Evolutionary conservation across 108 stramenopile species (phyloP).

Genomic region (Skeletonema grethae): DNA sequence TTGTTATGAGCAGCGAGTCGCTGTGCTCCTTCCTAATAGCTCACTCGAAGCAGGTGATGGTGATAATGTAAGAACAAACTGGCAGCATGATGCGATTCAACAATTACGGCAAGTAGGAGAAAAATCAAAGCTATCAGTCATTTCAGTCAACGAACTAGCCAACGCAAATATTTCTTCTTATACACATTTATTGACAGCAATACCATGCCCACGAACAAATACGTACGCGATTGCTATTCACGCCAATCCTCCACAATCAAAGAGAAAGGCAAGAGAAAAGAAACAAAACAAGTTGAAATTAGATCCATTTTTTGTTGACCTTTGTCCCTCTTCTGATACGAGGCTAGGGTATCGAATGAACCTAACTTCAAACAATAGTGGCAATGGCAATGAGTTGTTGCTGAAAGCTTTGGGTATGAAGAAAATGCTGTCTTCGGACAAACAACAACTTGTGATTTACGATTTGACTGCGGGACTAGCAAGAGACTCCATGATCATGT

Average conservation of each 20-base stretch:
- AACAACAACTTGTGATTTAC: slow-evolving; percentile 38
- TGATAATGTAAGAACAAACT: not conserved
- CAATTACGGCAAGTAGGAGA: not conserved
- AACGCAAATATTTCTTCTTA: not conserved
- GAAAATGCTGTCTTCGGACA: slow-evolving; percentile 32
- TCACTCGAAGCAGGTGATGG: not conserved
- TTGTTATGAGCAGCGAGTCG: not conserved
- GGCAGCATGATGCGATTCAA: not conserved
- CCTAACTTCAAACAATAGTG: slow-evolving; percentile 1
- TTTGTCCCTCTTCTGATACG: slow-evolving; percentile 58
- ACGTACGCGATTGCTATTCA: slow-evolving; percentile 34
- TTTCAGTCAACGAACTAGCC: not conserved
- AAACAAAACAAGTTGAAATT: not conserved
- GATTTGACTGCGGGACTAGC: slow-evolving; percentile 90
- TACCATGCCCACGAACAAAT: slow-evolving; percentile 21
- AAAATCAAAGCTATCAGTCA: not conserved
- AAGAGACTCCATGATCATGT: slow-evolving; percentile 73
- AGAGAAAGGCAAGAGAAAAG: slow-evolving; percentile 6
- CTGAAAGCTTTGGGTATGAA: slow-evolving; percentile 58
- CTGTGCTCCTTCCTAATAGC: not conserved
- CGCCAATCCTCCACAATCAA: slow-evolving; percentile 6
- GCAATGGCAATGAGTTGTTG: slow-evolving; percentile 57
- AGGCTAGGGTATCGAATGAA: slow-evolving; percentile 54
- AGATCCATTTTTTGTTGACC: slow-evolving; percentile 61
- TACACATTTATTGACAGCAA: slow-evolving; percentile 37